Evolutionary conservation across 371 early-diverging fungal genomes (phyloP).

Genomic region (Rhizopus sp.): DNA sequence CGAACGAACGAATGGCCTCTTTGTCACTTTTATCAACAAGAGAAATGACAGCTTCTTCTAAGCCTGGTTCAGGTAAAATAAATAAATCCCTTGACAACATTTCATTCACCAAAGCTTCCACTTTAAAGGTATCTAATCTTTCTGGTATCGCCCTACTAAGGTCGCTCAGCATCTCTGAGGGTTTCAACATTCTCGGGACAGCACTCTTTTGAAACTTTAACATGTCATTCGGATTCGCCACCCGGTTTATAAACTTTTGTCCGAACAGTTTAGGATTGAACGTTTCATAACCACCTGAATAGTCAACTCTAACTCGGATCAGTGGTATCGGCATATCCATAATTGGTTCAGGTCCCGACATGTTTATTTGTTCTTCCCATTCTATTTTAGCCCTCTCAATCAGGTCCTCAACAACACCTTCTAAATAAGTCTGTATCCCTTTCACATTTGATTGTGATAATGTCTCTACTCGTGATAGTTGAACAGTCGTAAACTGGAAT

Average conservation of each 20-base stretch:
- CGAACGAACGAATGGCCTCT: slow-evolving; percentile 68
- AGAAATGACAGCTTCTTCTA: slow-evolving; percentile 75
- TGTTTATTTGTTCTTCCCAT: slow-evolving; percentile 53
- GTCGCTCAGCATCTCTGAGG: slow-evolving; percentile 25
- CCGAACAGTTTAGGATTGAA: slow-evolving; percentile 90
- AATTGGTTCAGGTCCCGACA: slow-evolving; percentile 14
- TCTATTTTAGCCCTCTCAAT: slow-evolving; percentile 65
- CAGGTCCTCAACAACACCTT: slow-evolving; percentile 62
- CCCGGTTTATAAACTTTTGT: slow-evolving; percentile 74
- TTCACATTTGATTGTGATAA: slow-evolving; percentile 42
- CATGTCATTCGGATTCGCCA: slow-evolving; percentile 97
- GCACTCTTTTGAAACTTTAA: slow-evolving; percentile 68
- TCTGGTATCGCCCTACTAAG: slow-evolving; percentile 49
- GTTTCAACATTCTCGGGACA: not conserved
- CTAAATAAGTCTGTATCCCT: slow-evolving; percentile 51
- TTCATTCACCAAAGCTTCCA: slow-evolving; percentile 79
- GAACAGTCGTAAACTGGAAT: slow-evolving; percentile 78
- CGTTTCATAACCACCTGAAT: slow-evolving; percentile 77
- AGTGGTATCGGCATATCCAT: slow-evolving; percentile 69
- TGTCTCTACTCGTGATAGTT: slow-evolving; percentile 51
- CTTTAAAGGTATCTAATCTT: slow-evolving; percentile 63
- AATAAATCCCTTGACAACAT: slow-evolving; percentile 68
- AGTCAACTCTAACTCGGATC: slow-evolving; percentile 85
- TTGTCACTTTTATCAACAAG: slow-evolving; percentile 92
- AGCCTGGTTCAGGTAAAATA: slow-evolving; percentile 77